Percentiles rank a stretch among this genome's conserved stretches.
Conservation (phyloP, 1,284 basidiomycete species). For the Phylloporus sp. region DNA sequence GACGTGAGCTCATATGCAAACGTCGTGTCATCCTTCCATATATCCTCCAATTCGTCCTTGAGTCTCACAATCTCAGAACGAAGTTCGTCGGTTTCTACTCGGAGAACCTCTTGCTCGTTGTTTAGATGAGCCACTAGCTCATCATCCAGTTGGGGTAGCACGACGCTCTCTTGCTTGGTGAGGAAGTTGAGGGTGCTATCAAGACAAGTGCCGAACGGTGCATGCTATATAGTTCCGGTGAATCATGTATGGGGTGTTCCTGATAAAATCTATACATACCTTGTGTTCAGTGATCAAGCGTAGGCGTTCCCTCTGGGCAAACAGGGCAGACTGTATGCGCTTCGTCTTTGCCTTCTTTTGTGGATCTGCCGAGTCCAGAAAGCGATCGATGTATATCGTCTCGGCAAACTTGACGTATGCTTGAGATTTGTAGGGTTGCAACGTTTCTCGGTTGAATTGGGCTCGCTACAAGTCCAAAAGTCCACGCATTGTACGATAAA, state of each 20-base stretch:
- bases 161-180: conserved; percentile 50
- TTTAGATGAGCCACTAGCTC: conserved; percentile 59
- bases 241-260: conserved; percentile 1
- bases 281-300: conserved; percentile 74
- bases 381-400: conserved; percentile 91
- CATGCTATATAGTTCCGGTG: conserved; percentile 51
- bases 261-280: conserved; percentile 49
- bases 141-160: conserved; percentile 59
- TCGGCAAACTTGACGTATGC: conserved; percentile 93
- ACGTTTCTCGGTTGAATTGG: conserved; percentile 92
- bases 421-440: conserved; percentile 94
- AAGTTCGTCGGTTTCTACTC: conserved; percentile 68
- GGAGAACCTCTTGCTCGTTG: conserved; percentile 60
- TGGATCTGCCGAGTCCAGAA: conserved; percentile 79
- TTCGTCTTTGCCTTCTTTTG: conserved; percentile 77
- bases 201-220: conserved; percentile 62
- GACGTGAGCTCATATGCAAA: conserved; percentile 91
- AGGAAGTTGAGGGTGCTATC: conserved; percentile 65
- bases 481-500: background rate
- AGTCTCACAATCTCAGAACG: conserved; percentile 62
- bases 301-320: conserved; percentile 68
- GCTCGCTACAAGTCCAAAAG: conserved; percentile 69
- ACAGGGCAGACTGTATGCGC: conserved; percentile 72
- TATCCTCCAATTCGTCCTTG: conserved; percentile 75
- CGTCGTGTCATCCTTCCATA: conserved; percentile 78